Evolutionary conservation across 345 rosid species (phyloP), one percentile per base, ranked within the genome.

Genomic region (Kandelia obovata): DNA sequence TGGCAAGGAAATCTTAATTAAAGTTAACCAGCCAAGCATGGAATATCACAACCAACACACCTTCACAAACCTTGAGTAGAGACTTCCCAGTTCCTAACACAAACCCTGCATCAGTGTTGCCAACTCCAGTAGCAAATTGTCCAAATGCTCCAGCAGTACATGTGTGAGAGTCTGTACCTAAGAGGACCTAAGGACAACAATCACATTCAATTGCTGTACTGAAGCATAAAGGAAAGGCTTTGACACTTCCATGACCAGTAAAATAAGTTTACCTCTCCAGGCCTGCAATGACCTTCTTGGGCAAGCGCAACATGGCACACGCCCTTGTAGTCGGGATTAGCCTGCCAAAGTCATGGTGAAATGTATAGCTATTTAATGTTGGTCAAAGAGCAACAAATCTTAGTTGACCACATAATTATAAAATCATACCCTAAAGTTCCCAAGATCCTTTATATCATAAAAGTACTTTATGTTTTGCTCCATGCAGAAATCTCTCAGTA

Each of bases 71-170:
- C 98, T 92, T 92, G 64, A 95, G 96, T 79, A 95, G 82, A 72
- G 87, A 77, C 82, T 95, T 95, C 73, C 99, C 99, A 58, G 99
- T 70, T 61, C 99, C 98, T 72, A 92, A 74, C 59, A 90, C 89
- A 80, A 95, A 95, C 34, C 99, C 98, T 25, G 98, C 99, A 82
- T 95, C 99, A 7, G 98, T 95, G 81, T 88, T 95, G 66, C 99
- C 99, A 79, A 95, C 90, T 76, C 99, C 99, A 61, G 98, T 88
- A 37, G 99, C 99, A 85, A 95, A 95, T 71, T 92, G 96, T 53
- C 99, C 98, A 72, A 95, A 95, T 62, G 99, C 98, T 80, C 96
- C 99, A 56, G 96, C 97, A 63, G 97, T 95, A 72, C 99, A 95
- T 15, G 99, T 92, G 82, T 95, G 98, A 17, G 99, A 95, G 61